These are phyloP conservation scores for Boehmeria nivea DNA, from an alignment of 306 rosid species.

Conservation along the genomic window DNA sequence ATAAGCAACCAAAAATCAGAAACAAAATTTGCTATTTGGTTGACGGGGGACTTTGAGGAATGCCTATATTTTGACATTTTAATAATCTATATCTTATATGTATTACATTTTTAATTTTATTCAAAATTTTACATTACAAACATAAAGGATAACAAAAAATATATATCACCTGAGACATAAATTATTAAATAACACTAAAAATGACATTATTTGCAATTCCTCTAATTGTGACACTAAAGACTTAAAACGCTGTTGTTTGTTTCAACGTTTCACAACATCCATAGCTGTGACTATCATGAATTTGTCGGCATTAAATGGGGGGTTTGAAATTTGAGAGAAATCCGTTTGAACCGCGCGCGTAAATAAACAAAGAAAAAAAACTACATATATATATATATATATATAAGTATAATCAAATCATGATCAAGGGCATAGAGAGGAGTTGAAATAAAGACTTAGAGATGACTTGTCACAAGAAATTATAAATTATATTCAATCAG, in stretches of 20 bases:
- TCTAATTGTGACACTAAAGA: background rate
- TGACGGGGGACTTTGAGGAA: constrained; percentile 12
- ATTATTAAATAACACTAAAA: too few relatives aligned
- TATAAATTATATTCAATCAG: too few relatives aligned
- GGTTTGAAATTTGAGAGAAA: constrained; percentile 38
- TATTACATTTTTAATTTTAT: too few relatives aligned
- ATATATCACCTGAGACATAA: too few relatives aligned
- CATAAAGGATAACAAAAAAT: background rate
- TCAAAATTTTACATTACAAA: too few relatives aligned
- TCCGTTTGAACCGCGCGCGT: constrained; percentile 26
- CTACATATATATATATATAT: too few relatives aligned
- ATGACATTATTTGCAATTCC: too few relatives aligned
- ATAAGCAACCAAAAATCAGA: constrained; percentile 17
- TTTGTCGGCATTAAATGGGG: constrained; percentile 32
- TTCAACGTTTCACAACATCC: constrained; percentile 6
- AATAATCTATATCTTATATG: background rate
- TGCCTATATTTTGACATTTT: constrained; percentile 2
- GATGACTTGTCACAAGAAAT: constrained; percentile 12
- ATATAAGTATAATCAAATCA: constrained; percentile 16
- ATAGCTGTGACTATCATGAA: constrained; percentile 22
- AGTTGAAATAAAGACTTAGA: constrained; percentile 15
- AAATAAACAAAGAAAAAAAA: constrained; percentile 21
- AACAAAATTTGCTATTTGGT: constrained; percentile 6
- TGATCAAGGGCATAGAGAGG: background rate
- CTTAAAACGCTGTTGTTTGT: constrained; percentile 7